phyloP scores from a whole-genome alignment of 495 filamentous ascomycete genomes.

The Geopyxis carbonaria region DNA sequence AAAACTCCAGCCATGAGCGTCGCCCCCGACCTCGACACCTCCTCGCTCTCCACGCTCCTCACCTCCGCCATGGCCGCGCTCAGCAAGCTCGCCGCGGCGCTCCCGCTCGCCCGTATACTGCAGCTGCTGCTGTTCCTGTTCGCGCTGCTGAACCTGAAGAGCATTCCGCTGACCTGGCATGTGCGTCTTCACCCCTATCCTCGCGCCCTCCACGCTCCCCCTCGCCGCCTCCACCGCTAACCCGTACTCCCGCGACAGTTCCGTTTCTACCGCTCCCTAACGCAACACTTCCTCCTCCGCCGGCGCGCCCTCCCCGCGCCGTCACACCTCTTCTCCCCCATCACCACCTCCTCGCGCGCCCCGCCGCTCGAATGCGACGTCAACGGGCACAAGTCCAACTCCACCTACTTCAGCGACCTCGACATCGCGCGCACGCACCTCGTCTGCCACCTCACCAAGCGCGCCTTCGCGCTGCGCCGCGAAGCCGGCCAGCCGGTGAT shows the following conservation, averaged over 20 bases:
- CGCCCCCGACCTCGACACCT: too few relatives aligned
- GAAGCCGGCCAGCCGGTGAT: constrained; percentile 23
- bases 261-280: constrained; percentile 45
- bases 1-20: too few relatives aligned
- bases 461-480: constrained; percentile 11
- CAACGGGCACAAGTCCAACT: constrained; percentile 74
- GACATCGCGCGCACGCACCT: constrained; percentile 54
- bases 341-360: constrained; percentile 41
- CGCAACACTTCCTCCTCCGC: constrained; percentile 41
- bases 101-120: neutral
- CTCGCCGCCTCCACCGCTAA: neutral
- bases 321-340: constrained; percentile 43
- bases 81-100: neutral
- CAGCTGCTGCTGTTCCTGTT: constrained; percentile 29
- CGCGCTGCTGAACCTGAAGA: constrained; percentile 49
- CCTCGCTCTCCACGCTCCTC: constrained; percentile 4
- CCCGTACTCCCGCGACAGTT: constrained; percentile 27
- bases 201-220: neutral
- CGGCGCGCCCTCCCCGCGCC: constrained; percentile 25
- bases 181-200: constrained; percentile 32
- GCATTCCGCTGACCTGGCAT: constrained; percentile 59
- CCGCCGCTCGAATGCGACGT: constrained; percentile 57
- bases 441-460: constrained; percentile 34
- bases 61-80: neutral
- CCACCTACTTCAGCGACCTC: constrained; percentile 67